These are phyloP conservation scores for Geotrichum histeridarum DNA, from an alignment of 1,139 yeast species.

Conservation along the genomic window DNA sequence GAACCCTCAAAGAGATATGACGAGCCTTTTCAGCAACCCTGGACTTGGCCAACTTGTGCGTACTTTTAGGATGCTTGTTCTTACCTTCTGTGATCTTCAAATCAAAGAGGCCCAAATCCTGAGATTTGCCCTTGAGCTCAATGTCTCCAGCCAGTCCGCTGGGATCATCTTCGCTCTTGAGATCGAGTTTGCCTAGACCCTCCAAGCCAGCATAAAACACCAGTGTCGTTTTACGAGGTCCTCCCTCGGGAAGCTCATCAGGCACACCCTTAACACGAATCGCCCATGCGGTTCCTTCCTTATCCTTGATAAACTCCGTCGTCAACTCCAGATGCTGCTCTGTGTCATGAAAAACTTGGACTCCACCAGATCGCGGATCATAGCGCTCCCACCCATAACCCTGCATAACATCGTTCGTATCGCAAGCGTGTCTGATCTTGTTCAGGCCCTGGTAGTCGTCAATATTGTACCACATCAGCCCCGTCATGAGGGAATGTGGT, in stretches of 20 bases:
- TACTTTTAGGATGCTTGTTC: constrained; percentile 32
- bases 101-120: constrained; percentile 36
- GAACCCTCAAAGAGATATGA: constrained; percentile 66
- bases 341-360: constrained; percentile 64
- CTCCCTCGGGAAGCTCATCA: constrained; percentile 35
- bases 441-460: constrained; percentile 55
- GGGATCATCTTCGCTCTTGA: constrained; percentile 26
- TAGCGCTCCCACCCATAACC: constrained; percentile 82
- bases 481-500: constrained; percentile 73
- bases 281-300: constrained; percentile 67
- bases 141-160: constrained; percentile 35
- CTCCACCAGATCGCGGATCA: constrained; percentile 86
- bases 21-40: constrained; percentile 47
- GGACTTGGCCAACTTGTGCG: constrained; percentile 30
- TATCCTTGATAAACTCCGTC: constrained; percentile 71
- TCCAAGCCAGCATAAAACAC: constrained; percentile 76
- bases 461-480: constrained; percentile 84
- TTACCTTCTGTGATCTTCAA: constrained; percentile 32
- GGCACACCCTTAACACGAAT: constrained; percentile 63
- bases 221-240: constrained; percentile 45
- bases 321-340: constrained; percentile 59
- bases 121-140: constrained; percentile 34
- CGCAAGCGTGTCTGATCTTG: constrained; percentile 72
- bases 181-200: constrained; percentile 42
- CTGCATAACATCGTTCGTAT: constrained; percentile 63